Conservation (phyloP, 495 filamentous ascomycete species). For the Neurospora sp. region DNA sequence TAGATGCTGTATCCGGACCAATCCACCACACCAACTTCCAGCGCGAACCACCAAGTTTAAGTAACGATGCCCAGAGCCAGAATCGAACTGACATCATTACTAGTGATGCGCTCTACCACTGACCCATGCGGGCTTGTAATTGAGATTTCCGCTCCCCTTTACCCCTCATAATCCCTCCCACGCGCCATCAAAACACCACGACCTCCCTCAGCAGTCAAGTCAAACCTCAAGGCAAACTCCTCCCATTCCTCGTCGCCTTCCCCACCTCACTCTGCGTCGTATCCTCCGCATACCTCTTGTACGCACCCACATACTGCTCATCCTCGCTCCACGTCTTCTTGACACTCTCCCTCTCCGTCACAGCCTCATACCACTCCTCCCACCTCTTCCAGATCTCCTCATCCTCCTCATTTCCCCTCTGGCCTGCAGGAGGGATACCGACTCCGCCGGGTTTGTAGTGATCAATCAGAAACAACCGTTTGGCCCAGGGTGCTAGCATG, state of each 20-base stretch:
- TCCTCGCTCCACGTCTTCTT: conserved; percentile 52
- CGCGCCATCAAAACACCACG: no score
- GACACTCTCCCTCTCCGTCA: conserved; percentile 46
- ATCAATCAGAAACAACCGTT: conserved; percentile 60
- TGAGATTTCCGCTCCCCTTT: no score
- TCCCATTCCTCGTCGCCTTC: conserved; percentile 55
- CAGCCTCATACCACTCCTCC: conserved; percentile 48
- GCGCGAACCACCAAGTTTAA: background rate
- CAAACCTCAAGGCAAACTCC: conserved; percentile 42
- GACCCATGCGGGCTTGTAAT: no score
- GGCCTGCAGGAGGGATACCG: conserved; percentile 37
- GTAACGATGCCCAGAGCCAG: no score
- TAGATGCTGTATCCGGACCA: background rate
- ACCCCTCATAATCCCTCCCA: no score
- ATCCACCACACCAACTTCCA: background rate
- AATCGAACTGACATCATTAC: no score
- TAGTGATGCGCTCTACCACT: no score
- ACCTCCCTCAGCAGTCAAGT: background rate
- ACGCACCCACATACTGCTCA: conserved; percentile 52
- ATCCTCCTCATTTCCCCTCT: conserved; percentile 16
- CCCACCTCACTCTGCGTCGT: conserved; percentile 60
- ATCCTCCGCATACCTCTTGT: conserved; percentile 62
- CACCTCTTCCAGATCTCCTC: conserved; percentile 50
- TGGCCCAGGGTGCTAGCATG: conserved; percentile 55
- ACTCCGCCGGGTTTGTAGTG: conserved; percentile 54